Evolutionary conservation across 768 basidiomycete species (phyloP), one percentile per base, ranked within the genome.

Genomic region (Dendrothele bispora): DNA sequence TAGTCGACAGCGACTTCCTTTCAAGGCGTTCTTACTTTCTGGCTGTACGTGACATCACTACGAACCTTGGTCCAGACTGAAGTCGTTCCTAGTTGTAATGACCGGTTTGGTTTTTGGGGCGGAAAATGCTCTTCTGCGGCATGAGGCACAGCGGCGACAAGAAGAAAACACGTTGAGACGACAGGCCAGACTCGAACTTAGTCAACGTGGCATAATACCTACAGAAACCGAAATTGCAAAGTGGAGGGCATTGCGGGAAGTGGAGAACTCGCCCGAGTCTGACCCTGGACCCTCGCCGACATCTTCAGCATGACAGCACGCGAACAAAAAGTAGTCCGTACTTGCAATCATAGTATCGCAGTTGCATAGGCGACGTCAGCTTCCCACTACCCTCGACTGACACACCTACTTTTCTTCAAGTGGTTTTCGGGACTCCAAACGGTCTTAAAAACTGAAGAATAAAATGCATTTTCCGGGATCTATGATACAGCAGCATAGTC

Each of bases 191-290:
- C 70, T 84, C 27, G 89, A 90, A 46, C 76, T 95, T 39, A 82
- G 85, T 15, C 75, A 81, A 30, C 79, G 80, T 50, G 91, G 91
- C 21, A 70, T 88, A 36, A 77, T 94, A 44, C 81, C 82, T 2
- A 92, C 91, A 6, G 91, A 95, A 64, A 82, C 86, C 7, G 90
- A 88, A 52, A 93, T 94, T 26, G 73, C 81, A 26, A 83, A 81
- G 61, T 95, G 91, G 91, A 85, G 78, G 60, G 78, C 71, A 47
- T 70, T 74, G 54, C 67, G 64, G 52, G 57, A 63, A 48, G 59
- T 39, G 6, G 41, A 50, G 22, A 37, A 35, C 15, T 15, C 26
- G 30, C 46, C n/a, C n/a, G n/a, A n/a, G n/a, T n/a, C n/a, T n/a
- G n/a, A n/a, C n/a, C n/a, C n/a, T n/a, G n/a, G n/a, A n/a, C n/a